Base-by-base conservation (phyloP, 352 stramenopile species). In the Pythium dissotocum region DNA sequence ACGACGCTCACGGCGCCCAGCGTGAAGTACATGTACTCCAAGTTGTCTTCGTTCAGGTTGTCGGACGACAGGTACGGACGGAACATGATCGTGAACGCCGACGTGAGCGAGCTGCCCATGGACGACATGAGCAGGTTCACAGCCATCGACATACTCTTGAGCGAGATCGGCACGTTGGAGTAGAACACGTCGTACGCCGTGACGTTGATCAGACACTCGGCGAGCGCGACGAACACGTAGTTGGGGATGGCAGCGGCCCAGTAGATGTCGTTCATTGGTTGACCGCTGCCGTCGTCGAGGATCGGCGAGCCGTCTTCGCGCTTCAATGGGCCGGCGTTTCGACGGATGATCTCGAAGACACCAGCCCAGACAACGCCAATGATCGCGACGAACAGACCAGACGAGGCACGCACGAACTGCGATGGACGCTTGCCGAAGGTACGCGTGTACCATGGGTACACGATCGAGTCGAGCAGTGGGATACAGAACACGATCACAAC, bases 21-120 rank as follows among this genome's bases (percentile, higher is more conserved):
- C 1, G 71, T 75, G 70, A 86, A 90, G 69, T 88, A 87, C 78
- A 90, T 86, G 71, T 89, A 88, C 77, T 90, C 82, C 35, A 90
- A 64, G 70, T 89, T 63, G 65, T 75, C 73, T 2, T 87, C 69
- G 72, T 90, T 90, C 58, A 90, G 62, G 72, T 89, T 56, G 72
- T 90, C 68, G 13, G 65, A 69, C 40, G 63, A 59, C 9, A 90
- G 55, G 71, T 87, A 85, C 56, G 68, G 72, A 40, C 69, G 65
- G 73, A 88, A 90, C 73, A 90, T 83, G 70, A 90, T 82, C 21
- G 80, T 87, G 69, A 89, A 87, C 30, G 79, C 77, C 14, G 78
- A 87, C 28, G 82, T 86, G 61, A 85, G 75, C 61, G 78, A 80
- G 55, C 67, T 83, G 67, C 79, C 79, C 70, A 86, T 83, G 54